Conservation (phyloP, 2,329 filamentous ascomycete species). For the Nothophaeocryptopus gaeumannii region DNA sequence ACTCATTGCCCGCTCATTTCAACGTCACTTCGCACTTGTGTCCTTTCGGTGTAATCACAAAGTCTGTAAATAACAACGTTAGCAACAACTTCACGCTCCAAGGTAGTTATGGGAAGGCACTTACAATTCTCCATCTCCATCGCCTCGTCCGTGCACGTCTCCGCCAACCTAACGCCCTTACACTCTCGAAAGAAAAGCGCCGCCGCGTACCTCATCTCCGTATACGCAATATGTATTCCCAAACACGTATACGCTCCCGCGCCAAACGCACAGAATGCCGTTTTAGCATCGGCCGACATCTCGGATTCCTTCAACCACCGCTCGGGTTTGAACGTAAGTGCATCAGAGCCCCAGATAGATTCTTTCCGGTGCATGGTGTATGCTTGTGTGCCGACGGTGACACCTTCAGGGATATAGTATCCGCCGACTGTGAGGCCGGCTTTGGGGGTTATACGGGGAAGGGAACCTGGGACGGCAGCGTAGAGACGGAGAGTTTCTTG, state of each 20-base stretch:
- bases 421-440: conserved; percentile 22
- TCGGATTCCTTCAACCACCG: conserved; percentile 20
- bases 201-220: conserved; percentile 28
- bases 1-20: too few relatives aligned
- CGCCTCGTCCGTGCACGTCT: conserved; percentile 22
- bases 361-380: conserved; percentile 29
- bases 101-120: too few relatives aligned
- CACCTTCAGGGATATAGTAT: conserved; percentile 26
- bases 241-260: conserved; percentile 28
- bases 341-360: conserved; percentile 17
- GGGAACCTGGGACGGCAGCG: conserved; percentile 29
- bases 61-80: too few relatives aligned
- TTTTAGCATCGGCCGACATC: conserved; percentile 18
- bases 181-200: conserved; percentile 28
- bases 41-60: too few relatives aligned
- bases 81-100: too few relatives aligned
- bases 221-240: conserved; percentile 31
- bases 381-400: conserved; percentile 26
- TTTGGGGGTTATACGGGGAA: conserved; percentile 28
- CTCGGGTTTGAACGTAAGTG: neutral
- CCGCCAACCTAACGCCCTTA: conserved; percentile 22
- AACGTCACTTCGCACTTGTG: too few relatives aligned
- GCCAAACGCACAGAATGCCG: conserved; percentile 29
- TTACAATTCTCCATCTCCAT: conserved; percentile 32
- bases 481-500: conserved; percentile 33